Evolutionary conservation across 208 protist species (phyloP), one percentile per base, ranked within the genome.

Genomic region (Trypanosoma grayi): DNA sequence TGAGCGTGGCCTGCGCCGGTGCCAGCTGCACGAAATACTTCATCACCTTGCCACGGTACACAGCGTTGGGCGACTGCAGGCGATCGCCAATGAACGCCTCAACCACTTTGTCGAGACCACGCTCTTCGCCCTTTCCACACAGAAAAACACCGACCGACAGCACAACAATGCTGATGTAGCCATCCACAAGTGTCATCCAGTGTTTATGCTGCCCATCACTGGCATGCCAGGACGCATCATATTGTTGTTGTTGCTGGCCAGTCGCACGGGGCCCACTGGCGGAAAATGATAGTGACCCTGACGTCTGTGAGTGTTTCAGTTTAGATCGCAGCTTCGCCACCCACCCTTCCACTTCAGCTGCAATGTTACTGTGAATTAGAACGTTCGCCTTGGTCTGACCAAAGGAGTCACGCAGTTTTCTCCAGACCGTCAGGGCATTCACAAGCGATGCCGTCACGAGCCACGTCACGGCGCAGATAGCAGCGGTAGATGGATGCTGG

Each of bases 11-110:
- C 16, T 69, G 68, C 4, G 73, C 39, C 10, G 88, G 88, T 14
- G 75, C 79, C 9, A 94, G 77, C 63, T 87, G 70, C n/a, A 92
- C 64, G 76, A 94, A 86, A 20, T 79, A 74, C 52, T 90, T 90
- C 59, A 77, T 75, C 16, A 79, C 88, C 54, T 90, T 90, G 24
- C 88, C 88, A 1, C 84, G 70, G 25, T 75, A 55, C 46, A 70
- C 24, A 2, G 67, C 36, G 18, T 55, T 22, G 37, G 65, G 51
- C n/a, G 62, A 68, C 20, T 48, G 51, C n/a, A 61, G 54, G 31
- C 77, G 75, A 43, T 80, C 69, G 7, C 87, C 87, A 0, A 91
- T 56, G 47, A 94, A 84, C n/a, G 83, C 74, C 44, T 91, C 81
- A 13, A 94, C 46, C 4, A 80, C 83, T 51, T 79, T 84, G 33